phyloP scores from a whole-genome alignment of 2,329 filamentous ascomycete species.

The Apiospora marii region DNA sequence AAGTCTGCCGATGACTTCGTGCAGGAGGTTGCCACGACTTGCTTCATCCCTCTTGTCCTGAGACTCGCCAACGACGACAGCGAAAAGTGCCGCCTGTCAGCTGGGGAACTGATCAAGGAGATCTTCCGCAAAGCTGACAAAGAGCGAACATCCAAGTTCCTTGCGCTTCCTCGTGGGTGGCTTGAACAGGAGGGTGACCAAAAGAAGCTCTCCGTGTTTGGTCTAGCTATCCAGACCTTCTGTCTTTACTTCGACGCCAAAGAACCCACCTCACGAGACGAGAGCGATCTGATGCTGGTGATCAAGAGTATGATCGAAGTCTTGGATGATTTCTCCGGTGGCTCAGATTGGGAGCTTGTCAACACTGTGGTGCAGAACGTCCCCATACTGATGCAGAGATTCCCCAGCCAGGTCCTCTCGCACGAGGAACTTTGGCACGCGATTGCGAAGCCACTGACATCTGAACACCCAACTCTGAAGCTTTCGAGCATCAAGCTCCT shows the following conservation, averaged over 20 bases:
- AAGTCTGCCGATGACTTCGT: conserved; percentile 85
- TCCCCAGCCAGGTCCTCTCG: conserved; percentile 70
- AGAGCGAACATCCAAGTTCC: conserved; percentile 74
- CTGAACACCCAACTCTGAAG: conserved; percentile 78
- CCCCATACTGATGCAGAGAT: conserved; percentile 70
- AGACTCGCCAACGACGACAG: conserved; percentile 90
- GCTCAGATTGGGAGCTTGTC: conserved; percentile 73
- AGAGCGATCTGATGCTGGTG: conserved; percentile 73
- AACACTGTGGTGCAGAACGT: conserved; percentile 77
- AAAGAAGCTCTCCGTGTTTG: conserved; percentile 63
- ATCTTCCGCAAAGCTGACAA: conserved; percentile 81
- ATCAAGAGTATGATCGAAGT: conserved; percentile 61
- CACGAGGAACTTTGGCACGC: conserved; percentile 74
- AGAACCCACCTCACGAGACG: conserved; percentile 64
- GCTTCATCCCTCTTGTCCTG: conserved; percentile 87
- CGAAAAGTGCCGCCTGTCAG: conserved; percentile 83
- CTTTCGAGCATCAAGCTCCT: conserved; percentile 77
- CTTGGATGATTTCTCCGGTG: conserved; percentile 60
- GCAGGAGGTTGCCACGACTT: conserved; percentile 80
- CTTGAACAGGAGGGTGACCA: conserved; percentile 75
- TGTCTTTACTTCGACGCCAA: conserved; percentile 81
- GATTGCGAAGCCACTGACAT: conserved; percentile 73
- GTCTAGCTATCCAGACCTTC: conserved; percentile 82
- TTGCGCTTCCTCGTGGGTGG: conserved; percentile 78
- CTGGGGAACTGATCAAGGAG: conserved; percentile 79